Percentiles rank a stretch among this genome's conserved stretches.
Conservation (phyloP, 2,329 filamentous ascomycete genomes). For the Penicillium sclerotigenum region DNA sequence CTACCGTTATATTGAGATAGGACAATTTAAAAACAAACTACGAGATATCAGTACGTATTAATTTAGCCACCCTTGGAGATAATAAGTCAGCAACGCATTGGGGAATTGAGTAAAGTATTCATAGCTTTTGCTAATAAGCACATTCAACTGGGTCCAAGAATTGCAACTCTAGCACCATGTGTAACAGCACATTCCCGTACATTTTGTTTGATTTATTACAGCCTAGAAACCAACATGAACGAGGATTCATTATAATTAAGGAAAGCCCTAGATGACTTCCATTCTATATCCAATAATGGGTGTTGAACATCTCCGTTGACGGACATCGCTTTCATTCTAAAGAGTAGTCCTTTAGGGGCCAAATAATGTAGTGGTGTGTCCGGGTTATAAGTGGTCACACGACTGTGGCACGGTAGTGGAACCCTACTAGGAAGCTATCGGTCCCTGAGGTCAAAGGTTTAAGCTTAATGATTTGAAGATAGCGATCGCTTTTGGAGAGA, state of each 20-base stretch:
- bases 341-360: background rate
- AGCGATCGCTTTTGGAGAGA: background rate
- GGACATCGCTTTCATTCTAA: background rate
- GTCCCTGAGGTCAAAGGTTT: background rate
- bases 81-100: background rate
- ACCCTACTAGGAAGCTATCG: background rate
- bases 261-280: background rate
- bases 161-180: background rate
- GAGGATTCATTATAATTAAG: too few relatives aligned
- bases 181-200: background rate
- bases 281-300: too few relatives aligned
- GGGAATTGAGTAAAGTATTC: background rate
- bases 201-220: background rate
- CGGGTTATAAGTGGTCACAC: background rate
- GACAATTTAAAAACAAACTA: background rate
- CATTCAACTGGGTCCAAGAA: background rate
- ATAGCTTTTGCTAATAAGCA: background rate
- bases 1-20: background rate
- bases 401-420: background rate
- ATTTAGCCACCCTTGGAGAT: background rate
- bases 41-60: too few relatives aligned
- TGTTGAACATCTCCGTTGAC: background rate
- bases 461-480: background rate
- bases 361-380: background rate
- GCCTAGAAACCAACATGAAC: background rate